A percentile compares a stretch with the other conserved stretches of the same genome.
phyloP scores from a whole-genome alignment of 23 red algal genomes.

The Gracilaria gracilis region DNA sequence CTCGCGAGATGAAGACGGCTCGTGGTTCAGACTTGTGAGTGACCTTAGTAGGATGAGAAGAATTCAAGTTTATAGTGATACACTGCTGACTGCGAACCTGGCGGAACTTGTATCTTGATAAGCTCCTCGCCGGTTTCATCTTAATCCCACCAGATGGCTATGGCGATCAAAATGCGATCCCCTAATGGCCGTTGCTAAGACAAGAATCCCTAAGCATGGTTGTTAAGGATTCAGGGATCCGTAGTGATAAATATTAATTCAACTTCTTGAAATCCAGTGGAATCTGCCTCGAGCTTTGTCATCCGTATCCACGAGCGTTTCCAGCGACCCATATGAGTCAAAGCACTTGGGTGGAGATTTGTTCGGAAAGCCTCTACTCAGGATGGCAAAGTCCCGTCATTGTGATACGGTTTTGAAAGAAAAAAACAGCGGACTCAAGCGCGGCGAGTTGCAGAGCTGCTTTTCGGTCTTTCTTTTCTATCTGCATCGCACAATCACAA shows the following conservation, averaged over 20 bases:
- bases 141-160: background rate
- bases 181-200: background rate
- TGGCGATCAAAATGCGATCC: background rate
- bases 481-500: background rate
- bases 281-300: too few species aligned
- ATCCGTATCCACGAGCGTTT: background rate
- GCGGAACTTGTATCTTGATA: background rate
- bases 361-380: background rate
- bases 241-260: background rate
- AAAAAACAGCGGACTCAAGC: slow-evolving; percentile 25
- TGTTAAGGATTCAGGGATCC: background rate
- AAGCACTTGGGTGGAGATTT: background rate
- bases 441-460: slow-evolving; percentile 56
- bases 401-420: background rate
- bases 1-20: slow-evolving; percentile 36
- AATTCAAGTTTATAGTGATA: slow-evolving; percentile 1
- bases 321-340: too few species aligned
- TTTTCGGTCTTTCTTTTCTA: slow-evolving; percentile 58
- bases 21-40: background rate
- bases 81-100: background rate
- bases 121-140: too few species aligned
- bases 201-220: background rate
- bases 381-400: background rate
- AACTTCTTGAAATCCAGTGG: too few species aligned
- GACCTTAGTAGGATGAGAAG: background rate